A percentile compares a stretch with the other conserved stretches of the same genome.
Conservation (phyloP, 306 rosid genomes). For the Luffa acutangula region DNA sequence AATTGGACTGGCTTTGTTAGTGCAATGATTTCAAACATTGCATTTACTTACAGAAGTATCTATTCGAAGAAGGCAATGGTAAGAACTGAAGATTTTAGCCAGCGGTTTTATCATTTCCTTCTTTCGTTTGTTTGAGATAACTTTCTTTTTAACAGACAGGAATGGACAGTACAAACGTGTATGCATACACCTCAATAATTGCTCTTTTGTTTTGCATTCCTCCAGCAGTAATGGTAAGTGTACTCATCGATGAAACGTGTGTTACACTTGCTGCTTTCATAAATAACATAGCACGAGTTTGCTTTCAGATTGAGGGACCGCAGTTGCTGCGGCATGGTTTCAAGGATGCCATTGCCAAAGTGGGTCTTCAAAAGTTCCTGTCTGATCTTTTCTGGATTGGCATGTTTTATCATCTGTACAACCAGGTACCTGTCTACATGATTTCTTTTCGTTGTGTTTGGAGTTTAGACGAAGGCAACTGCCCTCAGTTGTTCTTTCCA, state of each 20-base stretch:
- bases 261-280: background rate
- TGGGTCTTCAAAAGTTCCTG: slow-evolving; percentile 48
- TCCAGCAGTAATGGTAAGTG: slow-evolving; percentile 54
- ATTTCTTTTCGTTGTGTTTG: no score
- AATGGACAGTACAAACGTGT: slow-evolving; percentile 70
- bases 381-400: slow-evolving; percentile 69
- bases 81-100: slow-evolving; percentile 4
- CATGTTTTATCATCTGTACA: slow-evolving; percentile 66
- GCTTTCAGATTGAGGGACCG: slow-evolving; percentile 67
- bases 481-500: no score
- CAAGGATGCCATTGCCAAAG: slow-evolving; percentile 56
- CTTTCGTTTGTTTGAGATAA: background rate
- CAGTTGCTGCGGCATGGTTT: slow-evolving; percentile 54
- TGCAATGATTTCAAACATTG: slow-evolving; percentile 91
- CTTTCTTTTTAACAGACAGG: slow-evolving; percentile 39
- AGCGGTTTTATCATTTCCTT: background rate
- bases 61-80: slow-evolving; percentile 82
- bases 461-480: no score
- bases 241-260: background rate
- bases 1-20: slow-evolving; percentile 85
- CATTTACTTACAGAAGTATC: slow-evolving; percentile 87
- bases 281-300: slow-evolving; percentile 6
- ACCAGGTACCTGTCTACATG: slow-evolving; percentile 35
- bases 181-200: slow-evolving; percentile 68
- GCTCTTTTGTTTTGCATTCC: slow-evolving; percentile 63